Evolutionary conservation across 1,284 basidiomycete species (phyloP), one percentile per base, ranked within the genome.

Genomic region (Sanghuangporus sanghuang): DNA sequence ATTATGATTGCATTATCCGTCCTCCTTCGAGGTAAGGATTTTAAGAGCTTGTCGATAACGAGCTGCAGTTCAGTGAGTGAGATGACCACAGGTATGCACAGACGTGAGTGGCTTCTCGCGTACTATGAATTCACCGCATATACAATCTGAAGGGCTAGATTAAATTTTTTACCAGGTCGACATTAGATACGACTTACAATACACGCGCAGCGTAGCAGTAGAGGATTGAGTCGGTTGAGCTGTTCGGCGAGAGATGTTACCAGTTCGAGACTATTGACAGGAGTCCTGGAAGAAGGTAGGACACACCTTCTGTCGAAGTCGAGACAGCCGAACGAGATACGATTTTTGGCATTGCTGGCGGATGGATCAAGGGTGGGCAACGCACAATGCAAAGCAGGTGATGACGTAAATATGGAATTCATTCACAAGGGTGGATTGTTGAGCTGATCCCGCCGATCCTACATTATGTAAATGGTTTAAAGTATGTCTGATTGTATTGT

Each of bases 121-220:
- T 72, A 90, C 90, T 71, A 91, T 85, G 70, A 92, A 92, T 74
- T 92, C 90, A 71, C 90, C 90, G 73, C 90, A 92, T 64, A 93
- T 86, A 71, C 91, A 93, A 73, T 93, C 89, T 92, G 70, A 49
- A 44, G 38, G 39, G 14, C 32, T 38, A 49, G 9, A 64, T 69
- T 52, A 68, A 70, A 11, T 21, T 16, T 9, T 11, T 48, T 3
- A 21, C 44, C 6, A 35, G 5, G 27, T 2, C 23, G 9, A 27
- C 12, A 18, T 46, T 14, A n/a, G 57, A 49, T 68, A 71, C 68
- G 55, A 64, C 85, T 73, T 73, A 90, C 90, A 93, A 72, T 93
- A 93, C 57, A 92, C 88, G 71, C 85, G 85, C 64, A 93, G 79
- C 49, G 89, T 82, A 58, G 91, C 85, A 14, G 85, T 81, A 27